Base-by-base conservation (phyloP, 352 stramenopile species). In the Globisporangium recalcitrans region DNA sequence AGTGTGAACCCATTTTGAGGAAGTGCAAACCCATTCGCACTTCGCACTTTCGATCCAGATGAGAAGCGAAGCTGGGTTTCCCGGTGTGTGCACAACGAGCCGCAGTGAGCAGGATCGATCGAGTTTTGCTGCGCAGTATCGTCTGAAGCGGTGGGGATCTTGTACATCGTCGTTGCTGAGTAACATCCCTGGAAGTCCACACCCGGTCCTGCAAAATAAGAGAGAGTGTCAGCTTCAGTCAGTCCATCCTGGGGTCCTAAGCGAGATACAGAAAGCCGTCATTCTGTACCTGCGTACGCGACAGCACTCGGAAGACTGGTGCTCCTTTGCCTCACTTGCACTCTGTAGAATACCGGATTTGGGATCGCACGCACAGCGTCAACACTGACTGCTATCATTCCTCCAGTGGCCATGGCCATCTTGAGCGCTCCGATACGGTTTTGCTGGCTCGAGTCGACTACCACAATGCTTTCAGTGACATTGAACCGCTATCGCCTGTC, bases 31-130 rank as follows among this genome's bases (percentile, higher is more conserved):
- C 48, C 62, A 52, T 62, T 38, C 1, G 62, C 58, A 46, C 72
- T 82, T 32, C 65, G 68, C 27, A 77, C 62, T 11, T 58, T 60
- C 6, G 72, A 75, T 0, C 1, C 22, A 14, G 54, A 21, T 1
- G 61, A 74, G 54, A 87, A 74, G 2, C 56, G 55, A 44, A 85
- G 42, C 32, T 88, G 78, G 9, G 64, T 64, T 52, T 80, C 72
- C 6, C 47, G 27, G 31, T 47, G 46, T 0, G 38, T 56, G n/a
- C 72, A 83, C n/a, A 65, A 32, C 10, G 16, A 62, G 48, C 62
- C 48, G 40, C 74, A 82, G 21, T 71, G 38, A n/a, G 42, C 55
- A 26, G 67, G 68, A 58, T 47, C 69, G 4, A 55, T 31, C 13
- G 52, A 34, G 13, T 4, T 60, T 13, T 40, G 36, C 38, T 36